Evolutionary conservation across 768 basidiomycete genomes (phyloP).

Genomic region (Hypholoma fasciculare): DNA sequence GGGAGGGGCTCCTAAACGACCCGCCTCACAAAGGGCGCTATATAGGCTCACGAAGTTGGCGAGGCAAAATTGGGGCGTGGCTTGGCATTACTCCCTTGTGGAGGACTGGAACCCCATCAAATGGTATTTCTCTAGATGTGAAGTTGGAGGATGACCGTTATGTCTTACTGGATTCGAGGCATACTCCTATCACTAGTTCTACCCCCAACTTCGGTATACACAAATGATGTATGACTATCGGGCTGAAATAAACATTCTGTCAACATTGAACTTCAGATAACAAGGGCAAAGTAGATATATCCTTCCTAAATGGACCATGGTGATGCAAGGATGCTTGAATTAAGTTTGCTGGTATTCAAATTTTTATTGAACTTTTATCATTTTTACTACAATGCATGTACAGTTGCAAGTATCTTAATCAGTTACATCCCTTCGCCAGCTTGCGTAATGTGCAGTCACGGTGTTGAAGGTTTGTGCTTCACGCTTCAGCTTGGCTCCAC

Average conservation of each 20-base stretch:
- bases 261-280: too few relatives aligned
- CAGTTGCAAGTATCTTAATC: too few relatives aligned
- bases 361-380: not conserved
- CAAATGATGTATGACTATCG: not conserved
- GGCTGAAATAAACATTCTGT: too few relatives aligned
- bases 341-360: too few relatives aligned
- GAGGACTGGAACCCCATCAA: constrained; percentile 49
- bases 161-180: constrained; percentile 36
- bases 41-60: constrained; percentile 34
- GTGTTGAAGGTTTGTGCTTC: too few relatives aligned
- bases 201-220: not conserved
- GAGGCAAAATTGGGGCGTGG: constrained; percentile 66
- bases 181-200: not conserved
- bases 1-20: constrained; percentile 70
- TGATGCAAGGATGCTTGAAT: too few relatives aligned
- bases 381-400: too few relatives aligned
- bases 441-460: not conserved
- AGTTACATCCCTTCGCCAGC: too few relatives aligned
- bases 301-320: too few relatives aligned
- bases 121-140: constrained; percentile 63
- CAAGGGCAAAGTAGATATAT: too few relatives aligned
- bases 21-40: constrained; percentile 38
- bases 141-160: constrained; percentile 57
- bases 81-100: constrained; percentile 67
- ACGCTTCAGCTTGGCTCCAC: not conserved